phyloP scores from a whole-genome alignment of 495 filamentous ascomycete genomes.

The Tuber melanosporum region DNA sequence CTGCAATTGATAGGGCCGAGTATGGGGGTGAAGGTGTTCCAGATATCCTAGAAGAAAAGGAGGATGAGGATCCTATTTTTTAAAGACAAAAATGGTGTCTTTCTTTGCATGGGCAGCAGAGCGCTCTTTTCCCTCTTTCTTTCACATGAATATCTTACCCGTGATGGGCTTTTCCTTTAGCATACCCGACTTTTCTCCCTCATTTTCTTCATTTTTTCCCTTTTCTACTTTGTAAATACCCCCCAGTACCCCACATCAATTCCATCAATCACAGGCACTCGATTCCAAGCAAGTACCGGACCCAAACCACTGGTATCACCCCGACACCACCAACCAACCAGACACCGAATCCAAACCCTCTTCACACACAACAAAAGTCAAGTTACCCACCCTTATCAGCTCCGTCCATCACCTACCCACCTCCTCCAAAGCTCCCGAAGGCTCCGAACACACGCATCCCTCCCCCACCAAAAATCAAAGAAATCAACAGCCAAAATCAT shows the following conservation, averaged over 20 bases:
- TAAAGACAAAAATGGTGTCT: conserved; percentile 44
- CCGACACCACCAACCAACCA: background rate
- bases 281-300: background rate
- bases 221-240: background rate
- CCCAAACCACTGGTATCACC: background rate
- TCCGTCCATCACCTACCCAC: background rate
- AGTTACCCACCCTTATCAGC: conserved; percentile 1
- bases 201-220: background rate
- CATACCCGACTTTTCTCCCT: background rate
- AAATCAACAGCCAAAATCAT: background rate
- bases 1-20: background rate
- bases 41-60: conserved; percentile 75
- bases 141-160: background rate
- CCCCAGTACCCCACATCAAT: background rate
- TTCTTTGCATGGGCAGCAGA: background rate
- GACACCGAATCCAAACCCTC: background rate
- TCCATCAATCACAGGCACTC: background rate
- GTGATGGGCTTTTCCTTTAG: background rate
- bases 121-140: background rate
- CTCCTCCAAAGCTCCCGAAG: background rate
- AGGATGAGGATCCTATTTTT: conserved; percentile 95
- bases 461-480: background rate
- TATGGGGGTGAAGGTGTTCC: conserved; percentile 44
- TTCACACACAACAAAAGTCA: background rate
- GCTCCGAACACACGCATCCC: background rate